Evolutionary conservation across 768 basidiomycete genomes (phyloP).

Genomic region (Boletus tylopilopsis): DNA sequence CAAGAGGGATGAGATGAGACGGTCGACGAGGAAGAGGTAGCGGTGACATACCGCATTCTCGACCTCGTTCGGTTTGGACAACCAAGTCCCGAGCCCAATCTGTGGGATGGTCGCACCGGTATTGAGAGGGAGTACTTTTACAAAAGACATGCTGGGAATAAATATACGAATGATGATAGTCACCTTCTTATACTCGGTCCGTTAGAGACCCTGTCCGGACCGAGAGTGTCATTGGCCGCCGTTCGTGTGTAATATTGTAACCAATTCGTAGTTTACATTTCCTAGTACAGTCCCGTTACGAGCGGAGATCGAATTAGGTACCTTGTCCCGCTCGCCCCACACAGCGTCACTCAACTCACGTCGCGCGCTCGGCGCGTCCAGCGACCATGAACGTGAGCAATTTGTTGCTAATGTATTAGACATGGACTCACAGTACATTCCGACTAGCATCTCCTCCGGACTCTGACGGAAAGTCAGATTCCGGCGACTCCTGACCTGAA

Average conservation of each 20-base stretch:
- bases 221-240: no score
- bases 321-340: constrained; percentile 31
- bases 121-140: constrained; percentile 37
- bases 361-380: constrained; percentile 30
- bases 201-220: no score
- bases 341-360: constrained; percentile 27
- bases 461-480: constrained; percentile 74
- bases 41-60: constrained; percentile 61
- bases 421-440: constrained; percentile 2
- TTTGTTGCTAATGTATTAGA: not conserved
- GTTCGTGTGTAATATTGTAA: no score
- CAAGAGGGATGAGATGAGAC: not conserved
- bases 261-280: no score
- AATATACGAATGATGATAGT: not conserved
- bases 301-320: constrained; percentile 29
- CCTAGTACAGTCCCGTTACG: constrained; percentile 10
- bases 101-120: constrained; percentile 59
- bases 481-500: constrained; percentile 70
- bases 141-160: constrained; percentile 37
- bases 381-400: constrained; percentile 24
- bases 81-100: constrained; percentile 83
- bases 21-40: not conserved
- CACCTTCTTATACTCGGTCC: constrained; percentile 6
- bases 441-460: constrained; percentile 80
- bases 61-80: constrained; percentile 71